Percentiles rank a stretch among this genome's conserved stretches.
Conservation (phyloP, 345 rosid species). For the Cardamine occulta region DNA sequence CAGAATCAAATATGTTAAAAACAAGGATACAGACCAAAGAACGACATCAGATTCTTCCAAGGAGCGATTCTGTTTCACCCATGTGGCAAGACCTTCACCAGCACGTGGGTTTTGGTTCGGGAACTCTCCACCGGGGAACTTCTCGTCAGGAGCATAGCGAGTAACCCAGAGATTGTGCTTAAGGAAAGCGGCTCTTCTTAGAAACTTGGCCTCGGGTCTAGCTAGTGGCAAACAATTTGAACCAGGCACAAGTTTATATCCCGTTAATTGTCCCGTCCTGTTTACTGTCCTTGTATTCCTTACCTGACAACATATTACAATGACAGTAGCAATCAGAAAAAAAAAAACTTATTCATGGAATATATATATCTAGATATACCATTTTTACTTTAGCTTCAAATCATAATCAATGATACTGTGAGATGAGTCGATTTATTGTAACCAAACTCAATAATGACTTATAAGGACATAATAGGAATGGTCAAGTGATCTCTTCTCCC, state of each 20-base stretch:
- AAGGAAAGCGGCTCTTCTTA: constrained; percentile 85
- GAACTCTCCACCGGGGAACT: constrained; percentile 91
- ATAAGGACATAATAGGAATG: constrained; percentile 1
- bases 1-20: neutral
- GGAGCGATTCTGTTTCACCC: constrained; percentile 83
- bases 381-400: neutral
- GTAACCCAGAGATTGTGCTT: constrained; percentile 93
- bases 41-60: constrained; percentile 82
- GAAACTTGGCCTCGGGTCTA: constrained; percentile 80
- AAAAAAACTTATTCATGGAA: neutral
- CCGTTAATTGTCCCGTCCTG: constrained; percentile 85
- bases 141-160: constrained; percentile 63
- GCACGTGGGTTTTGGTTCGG: constrained; percentile 92
- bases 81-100: constrained; percentile 83
- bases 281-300: constrained; percentile 89
- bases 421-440: neutral
- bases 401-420: neutral
- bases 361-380: neutral
- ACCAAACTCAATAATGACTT: constrained; percentile 10
- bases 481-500: neutral
- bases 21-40: constrained; percentile 63
- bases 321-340: constrained; percentile 6
- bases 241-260: constrained; percentile 86
- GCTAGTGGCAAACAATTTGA: constrained; percentile 89
- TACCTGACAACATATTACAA: constrained; percentile 53